A percentile compares a stretch with the other conserved stretches of the same genome.
These are phyloP conservation scores for Trichoderma erinaceum DNA, from an alignment of 495 filamentous ascomycete genomes.

Conservation along the genomic window DNA sequence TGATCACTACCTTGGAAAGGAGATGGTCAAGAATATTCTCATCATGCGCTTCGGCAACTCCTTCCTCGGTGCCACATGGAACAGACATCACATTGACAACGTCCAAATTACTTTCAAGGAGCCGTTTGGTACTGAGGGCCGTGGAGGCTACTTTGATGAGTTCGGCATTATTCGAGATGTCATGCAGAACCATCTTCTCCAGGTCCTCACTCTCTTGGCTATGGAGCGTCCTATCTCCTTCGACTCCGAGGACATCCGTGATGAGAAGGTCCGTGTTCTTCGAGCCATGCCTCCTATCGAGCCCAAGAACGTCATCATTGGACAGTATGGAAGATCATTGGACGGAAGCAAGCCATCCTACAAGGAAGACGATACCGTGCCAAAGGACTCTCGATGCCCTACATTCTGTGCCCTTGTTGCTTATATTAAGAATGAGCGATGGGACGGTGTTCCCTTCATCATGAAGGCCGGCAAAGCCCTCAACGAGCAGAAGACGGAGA, in stretches of 20 bases:
- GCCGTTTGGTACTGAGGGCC: constrained; percentile 98
- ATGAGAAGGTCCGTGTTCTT: constrained; percentile 97
- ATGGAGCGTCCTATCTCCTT: constrained; percentile 99
- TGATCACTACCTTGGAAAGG: constrained; percentile 98
- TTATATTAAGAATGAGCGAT: constrained; percentile 99
- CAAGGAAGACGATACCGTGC: constrained; percentile 98
- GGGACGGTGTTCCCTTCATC: constrained; percentile 99
- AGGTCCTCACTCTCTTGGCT: constrained; percentile 90
- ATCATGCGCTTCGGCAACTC: constrained; percentile 98
- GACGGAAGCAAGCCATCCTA: constrained; percentile 97
- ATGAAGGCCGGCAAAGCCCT: constrained; percentile 98
- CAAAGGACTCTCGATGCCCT: constrained; percentile 93
- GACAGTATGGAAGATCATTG: constrained; percentile 93
- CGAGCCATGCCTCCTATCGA: constrained; percentile 92
- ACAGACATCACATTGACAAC: constrained; percentile 98
- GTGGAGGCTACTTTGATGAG: constrained; percentile 98
- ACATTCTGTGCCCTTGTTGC: constrained; percentile 97
- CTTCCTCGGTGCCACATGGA: constrained; percentile 99
- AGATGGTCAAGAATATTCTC: constrained; percentile 99
- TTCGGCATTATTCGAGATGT: constrained; percentile 99
- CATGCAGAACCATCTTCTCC: constrained; percentile 94
- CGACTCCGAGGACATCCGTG: constrained; percentile 95
- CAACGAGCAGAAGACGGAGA: constrained; percentile 99
- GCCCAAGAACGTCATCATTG: constrained; percentile 99
- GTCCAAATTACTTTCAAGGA: constrained; percentile 99